Percentiles rank a stretch among this genome's conserved stretches.
These are phyloP conservation scores for Nakazawaea wyomingensis DNA, from an alignment of 805 yeast species.

Conservation along the genomic window DNA sequence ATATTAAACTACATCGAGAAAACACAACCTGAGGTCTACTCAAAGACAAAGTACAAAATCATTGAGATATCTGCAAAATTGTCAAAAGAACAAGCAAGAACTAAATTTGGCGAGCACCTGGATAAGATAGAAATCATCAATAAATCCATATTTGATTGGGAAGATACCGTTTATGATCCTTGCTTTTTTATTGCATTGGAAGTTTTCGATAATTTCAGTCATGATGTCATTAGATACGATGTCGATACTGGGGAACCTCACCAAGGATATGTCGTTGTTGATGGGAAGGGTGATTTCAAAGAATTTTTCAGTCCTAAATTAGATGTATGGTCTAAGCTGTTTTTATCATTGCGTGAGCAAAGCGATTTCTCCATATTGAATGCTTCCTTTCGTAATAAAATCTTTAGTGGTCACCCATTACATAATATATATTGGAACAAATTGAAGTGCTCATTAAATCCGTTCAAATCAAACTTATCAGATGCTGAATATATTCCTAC, in stretches of 20 bases:
- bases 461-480: conserved; percentile 61
- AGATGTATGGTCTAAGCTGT: conserved; percentile 50
- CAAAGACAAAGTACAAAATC: conserved; percentile 60
- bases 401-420: conserved; percentile 49
- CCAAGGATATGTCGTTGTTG: conserved; percentile 75
- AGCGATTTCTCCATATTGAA: conserved; percentile 32
- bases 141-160: conserved; percentile 75
- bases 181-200: conserved; percentile 78
- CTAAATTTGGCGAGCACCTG: conserved; percentile 38
- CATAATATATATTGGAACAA: conserved; percentile 24
- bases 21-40: conserved; percentile 69
- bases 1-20: conserved; percentile 58
- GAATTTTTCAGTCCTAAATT: conserved; percentile 65
- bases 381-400: conserved; percentile 16
- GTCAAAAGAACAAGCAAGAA: conserved; percentile 45
- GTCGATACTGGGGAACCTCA: conserved; percentile 58
- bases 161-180: conserved; percentile 49
- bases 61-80: conserved; percentile 66
- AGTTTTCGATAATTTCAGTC: conserved; percentile 80
- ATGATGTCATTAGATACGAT: conserved; percentile 76
- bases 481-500: conserved; percentile 84
- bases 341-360: conserved; percentile 49
- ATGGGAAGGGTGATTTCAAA: conserved; percentile 67
- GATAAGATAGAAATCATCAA: conserved; percentile 61
- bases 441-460: conserved; percentile 48